phyloP scores from a whole-genome alignment of 805 yeast species.

The Candida stauntonica region DNA sequence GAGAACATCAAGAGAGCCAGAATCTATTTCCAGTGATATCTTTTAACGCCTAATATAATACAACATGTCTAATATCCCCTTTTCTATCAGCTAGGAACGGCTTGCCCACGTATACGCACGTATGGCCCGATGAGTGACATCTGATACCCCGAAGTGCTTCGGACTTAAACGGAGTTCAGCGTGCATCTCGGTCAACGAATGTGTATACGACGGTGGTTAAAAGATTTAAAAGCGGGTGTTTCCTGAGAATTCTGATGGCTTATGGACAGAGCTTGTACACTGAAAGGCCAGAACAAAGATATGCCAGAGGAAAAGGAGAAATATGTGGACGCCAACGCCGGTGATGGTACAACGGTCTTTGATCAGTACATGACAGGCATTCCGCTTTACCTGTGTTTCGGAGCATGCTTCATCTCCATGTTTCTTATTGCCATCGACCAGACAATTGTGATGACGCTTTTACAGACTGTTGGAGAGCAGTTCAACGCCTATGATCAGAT shows the following conservation, averaged over 20 bases:
- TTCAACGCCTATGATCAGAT: constrained; percentile 47
- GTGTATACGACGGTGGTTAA: too few relatives aligned
- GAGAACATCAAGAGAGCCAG: constrained; percentile 57
- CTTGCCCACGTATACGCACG: too few relatives aligned
- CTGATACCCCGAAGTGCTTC: too few relatives aligned
- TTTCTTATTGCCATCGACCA: constrained; percentile 34
- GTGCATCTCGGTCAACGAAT: too few relatives aligned
- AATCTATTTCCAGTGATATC: constrained; percentile 40
- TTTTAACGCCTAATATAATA: background rate
- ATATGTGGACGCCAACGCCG: constrained; percentile 20
- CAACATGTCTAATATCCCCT: too few relatives aligned
- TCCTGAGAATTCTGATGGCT: too few relatives aligned
- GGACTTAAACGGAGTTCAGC: too few relatives aligned
- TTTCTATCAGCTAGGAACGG: too few relatives aligned
- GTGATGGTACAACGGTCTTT: constrained; percentile 20
- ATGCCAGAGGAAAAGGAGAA: constrained; percentile 5
- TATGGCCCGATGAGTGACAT: too few relatives aligned
- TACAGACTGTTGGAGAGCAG: constrained; percentile 45
- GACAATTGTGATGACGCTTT: constrained; percentile 49
- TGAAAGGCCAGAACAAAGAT: too few relatives aligned
- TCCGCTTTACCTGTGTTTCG: constrained; percentile 11
- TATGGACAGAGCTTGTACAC: too few relatives aligned
- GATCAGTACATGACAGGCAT: constrained; percentile 18
- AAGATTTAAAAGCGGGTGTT: too few relatives aligned
- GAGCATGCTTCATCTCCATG: constrained; percentile 21